phyloP scores from a whole-genome alignment of 352 stramenopile genomes.

The Albugo laibachii region DNA sequence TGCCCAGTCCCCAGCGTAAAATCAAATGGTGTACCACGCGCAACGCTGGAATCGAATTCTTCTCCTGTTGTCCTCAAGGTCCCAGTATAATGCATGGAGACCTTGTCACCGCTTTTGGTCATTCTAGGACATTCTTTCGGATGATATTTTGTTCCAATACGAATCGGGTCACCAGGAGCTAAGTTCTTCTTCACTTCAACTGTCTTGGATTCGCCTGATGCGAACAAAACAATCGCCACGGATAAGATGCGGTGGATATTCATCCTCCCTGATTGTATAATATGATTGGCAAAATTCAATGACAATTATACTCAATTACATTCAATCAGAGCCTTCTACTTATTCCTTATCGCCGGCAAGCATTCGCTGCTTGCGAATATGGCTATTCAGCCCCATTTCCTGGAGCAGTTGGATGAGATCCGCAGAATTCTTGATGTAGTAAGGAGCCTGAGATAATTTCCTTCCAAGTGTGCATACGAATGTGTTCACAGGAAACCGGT shows the following conservation, averaged over 20 bases:
- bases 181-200: conserved; percentile 53
- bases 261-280: conserved; percentile 1
- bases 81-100: conserved; percentile 93
- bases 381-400: conserved; percentile 69
- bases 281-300: not conserved
- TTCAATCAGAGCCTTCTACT: not conserved
- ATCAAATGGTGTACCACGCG: conserved; percentile 84
- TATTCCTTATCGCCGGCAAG: conserved; percentile 5
- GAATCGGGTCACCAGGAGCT: conserved; percentile 35
- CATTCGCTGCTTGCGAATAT: conserved; percentile 50
- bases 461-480: conserved; percentile 69
- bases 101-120: conserved; percentile 63
- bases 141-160: conserved; percentile 61
- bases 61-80: conserved; percentile 89
- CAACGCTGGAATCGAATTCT: conserved; percentile 94
- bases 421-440: conserved; percentile 76
- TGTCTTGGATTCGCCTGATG: conserved; percentile 9
- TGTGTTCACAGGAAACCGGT: conserved; percentile 63
- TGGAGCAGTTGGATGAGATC: conserved; percentile 69
- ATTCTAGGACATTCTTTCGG: conserved; percentile 46
- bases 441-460: conserved; percentile 66
- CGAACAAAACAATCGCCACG: conserved; percentile 15
- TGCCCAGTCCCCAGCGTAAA: conserved; percentile 87
- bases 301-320: not conserved
- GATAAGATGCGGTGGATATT: too few species aligned